phyloP scores from a whole-genome alignment of 495 filamentous ascomycete species.

The Podospora pseudoanserina region DNA sequence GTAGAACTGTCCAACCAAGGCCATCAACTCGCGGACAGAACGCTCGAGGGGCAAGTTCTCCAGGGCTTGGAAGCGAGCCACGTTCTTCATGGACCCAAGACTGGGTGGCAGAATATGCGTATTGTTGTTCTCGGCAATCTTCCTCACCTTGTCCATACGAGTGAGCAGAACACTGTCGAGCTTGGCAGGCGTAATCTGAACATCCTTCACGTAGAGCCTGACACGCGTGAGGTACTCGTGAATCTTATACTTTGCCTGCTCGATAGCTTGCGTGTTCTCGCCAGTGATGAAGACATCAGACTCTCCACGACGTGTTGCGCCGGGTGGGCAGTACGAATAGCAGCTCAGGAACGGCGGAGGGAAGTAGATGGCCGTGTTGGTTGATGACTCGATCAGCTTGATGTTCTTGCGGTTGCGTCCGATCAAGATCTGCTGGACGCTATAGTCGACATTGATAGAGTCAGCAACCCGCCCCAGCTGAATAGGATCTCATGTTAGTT shows the following conservation, averaged over 20 bases:
- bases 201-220: slow-evolving; percentile 87
- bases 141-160: slow-evolving; percentile 90
- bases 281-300: slow-evolving; percentile 94
- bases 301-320: slow-evolving; percentile 72
- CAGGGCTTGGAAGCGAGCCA: slow-evolving; percentile 84
- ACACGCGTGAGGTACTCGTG: slow-evolving; percentile 71
- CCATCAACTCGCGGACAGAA: slow-evolving; percentile 92
- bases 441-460: slow-evolving; percentile 74
- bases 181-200: slow-evolving; percentile 78
- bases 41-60: slow-evolving; percentile 92
- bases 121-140: slow-evolving; percentile 95
- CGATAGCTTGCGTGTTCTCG: slow-evolving; percentile 72
- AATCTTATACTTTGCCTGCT: slow-evolving; percentile 81
- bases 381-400: slow-evolving; percentile 90
- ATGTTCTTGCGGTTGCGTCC: slow-evolving; percentile 93
- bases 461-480: slow-evolving; percentile 86
- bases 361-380: slow-evolving; percentile 95
- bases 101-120: slow-evolving; percentile 87
- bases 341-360: slow-evolving; percentile 87
- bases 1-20: slow-evolving; percentile 91
- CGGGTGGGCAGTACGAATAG: slow-evolving; percentile 80
- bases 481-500: slow-evolving; percentile 23
- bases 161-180: slow-evolving; percentile 89
- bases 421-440: slow-evolving; percentile 84
- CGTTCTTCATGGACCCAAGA: slow-evolving; percentile 71